Evolutionary conservation across 805 yeast genomes (phyloP).

Genomic region (Middelhovenomyces tepae): DNA sequence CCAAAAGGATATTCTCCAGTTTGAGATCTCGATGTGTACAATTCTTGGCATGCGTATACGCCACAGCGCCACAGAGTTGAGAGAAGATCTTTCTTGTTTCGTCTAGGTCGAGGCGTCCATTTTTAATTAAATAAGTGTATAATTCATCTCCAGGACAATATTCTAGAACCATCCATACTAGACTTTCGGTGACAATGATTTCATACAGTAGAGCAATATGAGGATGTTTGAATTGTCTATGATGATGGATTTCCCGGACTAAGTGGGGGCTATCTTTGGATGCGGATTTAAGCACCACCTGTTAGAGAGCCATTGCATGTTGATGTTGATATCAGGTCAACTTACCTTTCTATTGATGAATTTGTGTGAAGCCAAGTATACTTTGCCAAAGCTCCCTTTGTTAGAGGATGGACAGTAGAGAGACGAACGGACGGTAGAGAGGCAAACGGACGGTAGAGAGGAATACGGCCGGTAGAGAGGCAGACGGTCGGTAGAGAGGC

Average conservation of each 20-base stretch:
- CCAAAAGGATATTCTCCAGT: constrained; percentile 69
- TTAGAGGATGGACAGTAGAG: not conserved
- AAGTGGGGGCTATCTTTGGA: constrained; percentile 78
- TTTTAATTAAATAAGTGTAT: constrained; percentile 24
- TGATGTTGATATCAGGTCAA: not conserved
- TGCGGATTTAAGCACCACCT: constrained; percentile 68
- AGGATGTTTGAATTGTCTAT: constrained; percentile 74
- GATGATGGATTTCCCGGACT: constrained; percentile 84
- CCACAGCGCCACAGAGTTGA: constrained; percentile 55
- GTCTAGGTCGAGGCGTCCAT: constrained; percentile 21
- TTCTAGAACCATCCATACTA: constrained; percentile 82
- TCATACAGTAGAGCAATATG: constrained; percentile 81
- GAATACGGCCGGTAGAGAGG: too few relatives aligned
- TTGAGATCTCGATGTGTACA: constrained; percentile 76
- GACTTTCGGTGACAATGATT: constrained; percentile 67
- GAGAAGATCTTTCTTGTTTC: constrained; percentile 17
- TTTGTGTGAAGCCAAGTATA: constrained; percentile 72
- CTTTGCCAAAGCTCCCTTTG: constrained; percentile 72
- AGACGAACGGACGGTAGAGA: too few relatives aligned
- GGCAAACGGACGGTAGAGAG: too few relatives aligned
- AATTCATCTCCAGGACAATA: constrained; percentile 62
- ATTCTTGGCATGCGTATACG: constrained; percentile 67
- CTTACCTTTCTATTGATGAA: constrained; percentile 55
- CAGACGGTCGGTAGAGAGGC: too few relatives aligned
- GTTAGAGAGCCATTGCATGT: constrained; percentile 6